phyloP scores from a whole-genome alignment of 805 yeast genomes.

The Yamadazyma nakazawae region DNA sequence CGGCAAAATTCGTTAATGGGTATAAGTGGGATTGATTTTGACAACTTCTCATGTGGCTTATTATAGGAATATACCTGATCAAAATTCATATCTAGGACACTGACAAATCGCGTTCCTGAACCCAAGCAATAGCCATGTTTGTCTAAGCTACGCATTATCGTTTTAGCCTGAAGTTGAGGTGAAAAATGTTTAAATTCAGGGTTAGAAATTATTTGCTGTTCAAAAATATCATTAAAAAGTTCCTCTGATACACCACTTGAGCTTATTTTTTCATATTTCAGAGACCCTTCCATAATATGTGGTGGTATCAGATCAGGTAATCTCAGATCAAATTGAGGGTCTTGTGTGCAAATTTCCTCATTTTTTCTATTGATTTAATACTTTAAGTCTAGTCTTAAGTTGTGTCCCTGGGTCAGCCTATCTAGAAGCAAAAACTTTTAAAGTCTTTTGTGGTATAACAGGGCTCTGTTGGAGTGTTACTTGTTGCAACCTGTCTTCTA shows the following conservation, averaged over 20 bases:
- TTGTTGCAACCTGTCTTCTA: too few relatives aligned
- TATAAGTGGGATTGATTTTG: conserved; percentile 29
- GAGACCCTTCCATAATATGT: background rate
- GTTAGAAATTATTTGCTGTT: conserved; percentile 9
- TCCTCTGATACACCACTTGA: background rate
- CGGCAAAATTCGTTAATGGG: conserved; percentile 46
- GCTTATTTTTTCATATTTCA: conserved; percentile 7
- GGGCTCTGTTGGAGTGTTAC: too few relatives aligned
- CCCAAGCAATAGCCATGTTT: conserved; percentile 31
- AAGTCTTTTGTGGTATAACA: too few relatives aligned
- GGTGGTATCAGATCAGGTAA: background rate
- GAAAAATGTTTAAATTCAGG: conserved; percentile 23
- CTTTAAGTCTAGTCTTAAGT: too few relatives aligned
- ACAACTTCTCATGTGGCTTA: conserved; percentile 30
- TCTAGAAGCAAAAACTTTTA: too few relatives aligned
- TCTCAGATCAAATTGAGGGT: background rate
- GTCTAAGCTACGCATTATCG: conserved; percentile 35
- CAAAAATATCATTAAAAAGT: background rate
- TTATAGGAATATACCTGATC: conserved; percentile 46
- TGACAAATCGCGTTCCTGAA: conserved; percentile 18
- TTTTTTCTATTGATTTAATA: too few relatives aligned
- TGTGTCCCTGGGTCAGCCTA: too few relatives aligned
- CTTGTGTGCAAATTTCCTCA: background rate
- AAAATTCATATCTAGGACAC: conserved; percentile 23
- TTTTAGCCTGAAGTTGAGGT: conserved; percentile 26